Percentiles rank a stretch among this genome's conserved stretches.
These are phyloP conservation scores for Salvia rosmarinus DNA, from an alignment of 257 asterid genomes.

Conservation along the genomic window DNA sequence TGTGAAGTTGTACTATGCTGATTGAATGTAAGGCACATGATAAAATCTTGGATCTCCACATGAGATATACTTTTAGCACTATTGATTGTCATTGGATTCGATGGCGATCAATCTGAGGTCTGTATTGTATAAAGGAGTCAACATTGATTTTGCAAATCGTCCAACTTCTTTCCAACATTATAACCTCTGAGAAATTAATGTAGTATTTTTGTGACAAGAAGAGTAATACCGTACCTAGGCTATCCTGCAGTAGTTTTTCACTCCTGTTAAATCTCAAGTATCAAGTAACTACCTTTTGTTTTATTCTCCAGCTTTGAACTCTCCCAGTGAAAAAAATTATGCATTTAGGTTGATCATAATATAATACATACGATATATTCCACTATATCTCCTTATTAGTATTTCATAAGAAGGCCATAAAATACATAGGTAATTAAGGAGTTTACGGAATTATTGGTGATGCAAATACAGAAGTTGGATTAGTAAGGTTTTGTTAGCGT, in stretches of 20 bases:
- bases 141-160: not conserved
- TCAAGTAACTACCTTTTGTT: not conserved
- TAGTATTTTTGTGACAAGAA: not conserved
- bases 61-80: not conserved
- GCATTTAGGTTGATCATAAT: slow-evolving; percentile 16
- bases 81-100: not conserved
- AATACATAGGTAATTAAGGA: not conserved
- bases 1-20: slow-evolving; percentile 10
- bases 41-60: slow-evolving; percentile 12
- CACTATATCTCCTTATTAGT: not conserved
- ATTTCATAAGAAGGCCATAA: not conserved
- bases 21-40: not conserved
- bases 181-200: not conserved
- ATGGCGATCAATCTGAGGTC: slow-evolving; percentile 24
- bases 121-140: not conserved
- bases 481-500: not conserved
- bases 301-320: not conserved
- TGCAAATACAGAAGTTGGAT: slow-evolving; percentile 23
- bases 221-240: not conserved
- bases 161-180: slow-evolving; percentile 4
- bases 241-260: not conserved
- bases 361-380: slow-evolving; percentile 1
- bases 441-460: slow-evolving; percentile 4
- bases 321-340: not conserved
- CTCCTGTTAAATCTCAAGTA: not conserved